These are phyloP conservation scores for Gleditsia sinensis DNA, from an alignment of 306 rosid species.

Conservation along the genomic window DNA sequence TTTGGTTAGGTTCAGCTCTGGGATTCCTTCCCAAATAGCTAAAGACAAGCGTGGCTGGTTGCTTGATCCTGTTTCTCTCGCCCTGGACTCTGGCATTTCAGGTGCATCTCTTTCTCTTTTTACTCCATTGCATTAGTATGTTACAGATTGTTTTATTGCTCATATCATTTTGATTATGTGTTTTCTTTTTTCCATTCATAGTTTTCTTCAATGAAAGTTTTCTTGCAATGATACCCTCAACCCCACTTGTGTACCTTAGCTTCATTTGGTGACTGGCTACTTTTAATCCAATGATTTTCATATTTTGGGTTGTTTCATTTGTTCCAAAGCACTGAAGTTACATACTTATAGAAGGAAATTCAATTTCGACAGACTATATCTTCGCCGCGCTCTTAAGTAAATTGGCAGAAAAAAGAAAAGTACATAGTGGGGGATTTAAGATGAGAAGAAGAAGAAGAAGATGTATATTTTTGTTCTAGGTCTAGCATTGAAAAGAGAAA, in stretches of 20 bases:
- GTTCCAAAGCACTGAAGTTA: not conserved
- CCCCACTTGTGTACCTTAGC: not conserved
- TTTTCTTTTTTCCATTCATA: not conserved
- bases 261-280: not conserved
- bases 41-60: conserved; percentile 72
- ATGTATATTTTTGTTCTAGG: not conserved
- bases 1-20: conserved; percentile 52
- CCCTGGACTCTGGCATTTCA: conserved; percentile 43
- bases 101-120: no score
- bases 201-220: not conserved
- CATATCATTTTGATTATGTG: not conserved
- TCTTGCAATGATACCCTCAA: not conserved
- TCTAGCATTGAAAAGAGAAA: not conserved
- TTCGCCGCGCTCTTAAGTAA: not conserved
- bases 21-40: conserved; percentile 54
- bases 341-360: not conserved
- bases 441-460: not conserved
- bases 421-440: not conserved
- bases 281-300: not conserved
- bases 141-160: not conserved
- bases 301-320: not conserved
- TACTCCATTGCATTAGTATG: no score
- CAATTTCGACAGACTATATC: not conserved
- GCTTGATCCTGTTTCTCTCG: conserved; percentile 58
- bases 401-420: not conserved